Conservation (phyloP, 2,329 filamentous ascomycete species). For the Didymella segeticola region DNA sequence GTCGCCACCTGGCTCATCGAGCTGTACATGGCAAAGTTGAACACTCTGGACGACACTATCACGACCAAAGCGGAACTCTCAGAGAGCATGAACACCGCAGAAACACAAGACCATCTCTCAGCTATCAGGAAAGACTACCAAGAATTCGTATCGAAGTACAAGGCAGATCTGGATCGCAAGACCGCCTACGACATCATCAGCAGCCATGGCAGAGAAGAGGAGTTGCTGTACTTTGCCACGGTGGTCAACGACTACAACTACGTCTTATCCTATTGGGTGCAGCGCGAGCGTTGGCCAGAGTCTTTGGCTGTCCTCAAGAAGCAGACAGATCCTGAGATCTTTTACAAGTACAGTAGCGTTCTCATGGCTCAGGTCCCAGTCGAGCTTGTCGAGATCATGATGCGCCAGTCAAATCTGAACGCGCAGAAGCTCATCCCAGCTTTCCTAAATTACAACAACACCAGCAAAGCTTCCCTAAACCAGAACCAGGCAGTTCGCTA, state of each 20-base stretch:
- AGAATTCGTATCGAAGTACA: constrained; percentile 85
- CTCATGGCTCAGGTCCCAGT: constrained; percentile 87
- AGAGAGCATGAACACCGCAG: constrained; percentile 72
- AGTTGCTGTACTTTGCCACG: constrained; percentile 89
- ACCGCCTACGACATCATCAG: constrained; percentile 96
- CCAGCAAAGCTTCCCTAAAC: constrained; percentile 68
- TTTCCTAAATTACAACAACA: constrained; percentile 89
- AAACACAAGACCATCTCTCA: constrained; percentile 75
- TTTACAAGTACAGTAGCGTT: constrained; percentile 97
- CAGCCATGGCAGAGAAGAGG: constrained; percentile 91
- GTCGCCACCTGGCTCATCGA: constrained; percentile 94
- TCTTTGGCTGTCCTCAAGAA: constrained; percentile 88
- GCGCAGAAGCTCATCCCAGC: constrained; percentile 90
- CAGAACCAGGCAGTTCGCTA: constrained; percentile 92
- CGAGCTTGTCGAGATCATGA: constrained; percentile 92
- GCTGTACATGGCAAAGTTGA: constrained; percentile 96
- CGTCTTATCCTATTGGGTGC: constrained; percentile 95
- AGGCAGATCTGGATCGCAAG: constrained; percentile 84
- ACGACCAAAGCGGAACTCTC: constrained; percentile 84
- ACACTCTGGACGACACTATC: constrained; percentile 91
- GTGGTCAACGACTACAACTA: constrained; percentile 92
- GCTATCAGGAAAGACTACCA: constrained; percentile 80
- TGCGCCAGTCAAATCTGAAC: constrained; percentile 86
- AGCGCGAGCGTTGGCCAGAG: constrained; percentile 89
- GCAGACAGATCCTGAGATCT: constrained; percentile 89